Conservation (phyloP, 2,329 filamentous ascomycete genomes). For the Dactylellina drechsleri region DNA sequence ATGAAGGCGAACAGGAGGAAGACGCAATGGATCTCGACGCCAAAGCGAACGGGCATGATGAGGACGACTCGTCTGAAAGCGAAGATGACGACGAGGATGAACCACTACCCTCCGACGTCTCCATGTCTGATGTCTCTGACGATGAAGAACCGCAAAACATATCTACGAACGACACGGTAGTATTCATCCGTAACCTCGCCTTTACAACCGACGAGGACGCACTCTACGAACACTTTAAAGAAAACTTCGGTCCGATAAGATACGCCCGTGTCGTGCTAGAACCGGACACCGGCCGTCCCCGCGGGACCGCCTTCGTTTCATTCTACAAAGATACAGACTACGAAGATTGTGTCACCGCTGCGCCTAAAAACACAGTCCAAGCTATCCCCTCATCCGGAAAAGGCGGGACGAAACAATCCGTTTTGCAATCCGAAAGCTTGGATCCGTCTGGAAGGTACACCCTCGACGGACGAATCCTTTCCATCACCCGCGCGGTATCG, state of each 20-base stretch:
- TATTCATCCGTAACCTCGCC: slow-evolving; percentile 94
- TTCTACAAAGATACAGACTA: slow-evolving; percentile 83
- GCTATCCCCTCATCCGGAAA: slow-evolving; percentile 62
- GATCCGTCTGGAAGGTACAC: slow-evolving; percentile 89
- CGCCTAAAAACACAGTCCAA: slow-evolving; percentile 69
- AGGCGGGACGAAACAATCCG: slow-evolving; percentile 68
- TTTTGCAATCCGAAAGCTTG: slow-evolving; percentile 84
- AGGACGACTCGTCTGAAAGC: slow-evolving; percentile 60
- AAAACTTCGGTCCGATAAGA: slow-evolving; percentile 81
- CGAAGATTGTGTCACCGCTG: slow-evolving; percentile 77
- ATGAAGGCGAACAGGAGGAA: slow-evolving; percentile 65
- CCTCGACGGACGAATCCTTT: slow-evolving; percentile 85
- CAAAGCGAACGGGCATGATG: slow-evolving; percentile 61
- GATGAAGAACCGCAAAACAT: slow-evolving; percentile 58
- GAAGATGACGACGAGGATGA: slow-evolving; percentile 61
- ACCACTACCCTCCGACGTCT: slow-evolving; percentile 61
- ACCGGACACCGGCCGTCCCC: slow-evolving; percentile 81
- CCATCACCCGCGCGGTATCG: slow-evolving; percentile 84
- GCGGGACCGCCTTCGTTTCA: slow-evolving; percentile 93
- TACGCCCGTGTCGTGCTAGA: slow-evolving; percentile 95
- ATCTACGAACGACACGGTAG: slow-evolving; percentile 67
- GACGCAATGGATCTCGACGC: slow-evolving; percentile 63
- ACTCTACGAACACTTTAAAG: slow-evolving; percentile 83
- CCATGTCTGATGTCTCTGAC: slow-evolving; percentile 62
- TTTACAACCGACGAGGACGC: slow-evolving; percentile 86